These are phyloP conservation scores for Diatrype stigma DNA, from an alignment of 2,329 filamentous ascomycete species.

Conservation along the genomic window DNA sequence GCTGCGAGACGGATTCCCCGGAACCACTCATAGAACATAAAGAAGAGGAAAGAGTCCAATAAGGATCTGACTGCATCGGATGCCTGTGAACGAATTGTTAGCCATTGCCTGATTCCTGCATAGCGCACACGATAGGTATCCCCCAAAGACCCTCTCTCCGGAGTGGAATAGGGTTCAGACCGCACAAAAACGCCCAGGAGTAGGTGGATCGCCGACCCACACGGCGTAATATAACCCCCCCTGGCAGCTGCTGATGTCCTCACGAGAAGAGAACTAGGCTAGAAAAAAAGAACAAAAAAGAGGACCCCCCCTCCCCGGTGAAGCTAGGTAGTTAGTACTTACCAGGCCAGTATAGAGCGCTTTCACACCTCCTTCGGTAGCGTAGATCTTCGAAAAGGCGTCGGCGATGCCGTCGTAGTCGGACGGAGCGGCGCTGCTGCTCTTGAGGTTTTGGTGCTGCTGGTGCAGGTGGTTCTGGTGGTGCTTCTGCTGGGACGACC, in stretches of 20 bases:
- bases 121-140: no score
- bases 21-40: constrained; percentile 67
- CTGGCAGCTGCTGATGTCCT: not conserved
- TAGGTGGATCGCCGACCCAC: no score
- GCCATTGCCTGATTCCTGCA: no score
- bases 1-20: constrained; percentile 15
- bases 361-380: constrained; percentile 61
- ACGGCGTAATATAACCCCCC: no score
- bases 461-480: constrained; percentile 7
- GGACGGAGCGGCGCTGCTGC: constrained; percentile 15
- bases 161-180: not conserved
- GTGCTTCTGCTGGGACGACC: not conserved
- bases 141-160: not conserved
- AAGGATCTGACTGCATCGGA: constrained; percentile 62
- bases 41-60: constrained; percentile 80
- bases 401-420: constrained; percentile 65
- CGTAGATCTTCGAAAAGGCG: constrained; percentile 67
- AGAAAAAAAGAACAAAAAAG: no score
- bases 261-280: no score
- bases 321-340: constrained; percentile 29
- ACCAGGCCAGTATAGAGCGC: constrained; percentile 67
- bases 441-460: constrained; percentile 3
- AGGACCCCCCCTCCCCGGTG: no score
- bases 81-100: constrained; percentile 3
- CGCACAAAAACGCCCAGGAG: not conserved